phyloP scores from a whole-genome alignment of 2,329 filamentous ascomycete genomes.

The Hypoxylon sp. region DNA sequence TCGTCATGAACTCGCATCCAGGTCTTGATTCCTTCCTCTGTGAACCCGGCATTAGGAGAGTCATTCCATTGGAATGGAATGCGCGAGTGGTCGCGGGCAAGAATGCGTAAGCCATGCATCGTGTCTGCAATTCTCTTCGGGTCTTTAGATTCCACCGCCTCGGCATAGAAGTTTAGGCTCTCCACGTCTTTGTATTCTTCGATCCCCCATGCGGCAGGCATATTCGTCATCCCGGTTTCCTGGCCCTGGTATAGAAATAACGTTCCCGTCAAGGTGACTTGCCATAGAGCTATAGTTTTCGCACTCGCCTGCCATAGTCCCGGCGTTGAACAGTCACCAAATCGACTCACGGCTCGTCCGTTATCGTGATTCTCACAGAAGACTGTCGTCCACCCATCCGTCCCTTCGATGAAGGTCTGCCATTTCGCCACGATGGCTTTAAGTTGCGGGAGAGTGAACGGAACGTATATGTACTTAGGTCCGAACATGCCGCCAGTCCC shows the following conservation, averaged over 20 bases:
- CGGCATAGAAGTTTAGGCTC: slow-evolving; percentile 65
- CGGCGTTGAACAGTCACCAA: slow-evolving; percentile 62
- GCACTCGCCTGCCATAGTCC: slow-evolving; percentile 62
- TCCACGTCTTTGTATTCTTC: slow-evolving; percentile 70
- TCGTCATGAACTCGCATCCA: slow-evolving; percentile 79
- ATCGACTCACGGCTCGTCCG: slow-evolving; percentile 69
- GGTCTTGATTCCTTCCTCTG: slow-evolving; percentile 60
- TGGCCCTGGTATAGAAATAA: slow-evolving; percentile 73
- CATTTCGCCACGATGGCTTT: slow-evolving; percentile 62
- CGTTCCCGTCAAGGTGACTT: slow-evolving; percentile 66
- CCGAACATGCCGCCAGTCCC: slow-evolving; percentile 64
- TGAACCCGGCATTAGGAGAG: slow-evolving; percentile 73
- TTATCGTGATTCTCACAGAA: slow-evolving; percentile 78
- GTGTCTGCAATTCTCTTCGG: slow-evolving; percentile 60
- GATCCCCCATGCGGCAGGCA: slow-evolving; percentile 65
- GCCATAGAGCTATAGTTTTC: slow-evolving; percentile 68
- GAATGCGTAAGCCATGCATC: slow-evolving; percentile 67
- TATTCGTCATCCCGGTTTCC: slow-evolving; percentile 73
- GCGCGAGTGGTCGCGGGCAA: slow-evolving; percentile 75
- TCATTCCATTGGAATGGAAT: slow-evolving; percentile 77
- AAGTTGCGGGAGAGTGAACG: slow-evolving; percentile 61
- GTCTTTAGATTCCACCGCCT: slow-evolving; percentile 57
- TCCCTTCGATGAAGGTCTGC: slow-evolving; percentile 65
- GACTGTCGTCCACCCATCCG: slow-evolving; percentile 70
- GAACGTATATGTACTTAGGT: slow-evolving; percentile 65